A percentile compares a stretch with the other conserved stretches of the same genome.
Conservation (phyloP, 2,329 filamentous ascomycete genomes). For the Botrytis pseudocinerea region DNA sequence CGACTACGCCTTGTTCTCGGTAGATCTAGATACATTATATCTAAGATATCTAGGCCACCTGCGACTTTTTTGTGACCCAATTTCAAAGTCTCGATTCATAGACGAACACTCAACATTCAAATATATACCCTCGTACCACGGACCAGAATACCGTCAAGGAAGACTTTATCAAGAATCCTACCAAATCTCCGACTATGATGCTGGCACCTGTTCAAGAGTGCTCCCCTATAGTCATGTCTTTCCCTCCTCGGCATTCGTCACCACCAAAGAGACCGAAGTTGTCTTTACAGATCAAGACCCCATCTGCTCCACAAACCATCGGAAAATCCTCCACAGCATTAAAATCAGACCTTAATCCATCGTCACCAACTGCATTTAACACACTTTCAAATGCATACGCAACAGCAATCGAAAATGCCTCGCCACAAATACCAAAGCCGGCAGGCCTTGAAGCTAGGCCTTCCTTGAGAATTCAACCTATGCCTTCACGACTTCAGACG, state of each 20-base stretch:
- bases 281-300: slow-evolving; percentile 56
- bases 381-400: slow-evolving; percentile 66
- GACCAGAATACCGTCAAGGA: background rate
- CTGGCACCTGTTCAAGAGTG: slow-evolving; percentile 34
- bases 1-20: slow-evolving; percentile 5
- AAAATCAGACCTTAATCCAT: slow-evolving; percentile 51
- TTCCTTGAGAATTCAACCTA: slow-evolving; percentile 39
- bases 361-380: slow-evolving; percentile 64
- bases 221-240: slow-evolving; percentile 36
- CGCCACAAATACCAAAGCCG: slow-evolving; percentile 46
- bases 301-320: slow-evolving; percentile 44
- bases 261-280: slow-evolving; percentile 51
- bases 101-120: background rate
- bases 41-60: slow-evolving; percentile 8
- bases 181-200: slow-evolving; percentile 33
- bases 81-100: slow-evolving; percentile 17
- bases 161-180: slow-evolving; percentile 11
- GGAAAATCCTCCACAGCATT: slow-evolving; percentile 48
- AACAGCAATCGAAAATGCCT: slow-evolving; percentile 60
- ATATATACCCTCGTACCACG: background rate
- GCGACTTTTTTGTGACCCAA: slow-evolving; percentile 23
- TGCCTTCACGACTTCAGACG: slow-evolving; percentile 25
- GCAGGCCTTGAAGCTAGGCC: slow-evolving; percentile 44
- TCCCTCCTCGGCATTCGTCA: slow-evolving; percentile 33
- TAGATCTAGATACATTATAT: slow-evolving; percentile 6